Evolutionary conservation across 2,329 filamentous ascomycete species (phyloP), one percentile per base, ranked within the genome.

Genomic region (Chaetomium strumarium): DNA sequence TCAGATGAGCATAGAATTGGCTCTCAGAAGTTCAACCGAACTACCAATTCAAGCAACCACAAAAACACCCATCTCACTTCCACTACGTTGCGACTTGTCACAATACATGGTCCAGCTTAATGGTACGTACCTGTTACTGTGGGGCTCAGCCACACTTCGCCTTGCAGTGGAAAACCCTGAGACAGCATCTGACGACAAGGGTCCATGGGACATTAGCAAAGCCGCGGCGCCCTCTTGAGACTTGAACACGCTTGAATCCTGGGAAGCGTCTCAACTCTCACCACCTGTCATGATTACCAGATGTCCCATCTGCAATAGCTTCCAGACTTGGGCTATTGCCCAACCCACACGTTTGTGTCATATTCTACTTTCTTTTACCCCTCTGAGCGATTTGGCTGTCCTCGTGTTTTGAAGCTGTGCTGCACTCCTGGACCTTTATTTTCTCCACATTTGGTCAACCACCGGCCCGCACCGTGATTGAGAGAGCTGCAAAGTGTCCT

Each of bases 401-500:
- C 39, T 33, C 19, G 30, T 43, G 34, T 37, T 37, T 37, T 37
- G 36, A 30, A 36, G 31, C n/a, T 24, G n/a, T 11, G 8, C 12
- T 16, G 33, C 13, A 11, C 11, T 34, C 12, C 12, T 24, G 24
- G 7, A 24, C 24, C 24, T 4, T 37, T 41, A 19, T 51, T 44
- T 51, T 47, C 55, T 50, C 56, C 56, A 58, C 56, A 55, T 48
- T 58, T 33, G 48, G 30, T 51, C 53, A 50, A 50, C 56, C 56
- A 41, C 48, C 50, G 39, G 52, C 49, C 50, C 45, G 44, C 33
- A 46, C 31, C 24, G 19, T 36, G 17, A 46, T 38, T 20, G 44
- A 14, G 33, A 34, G 54, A 56, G 53, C 56, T 58, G 56, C 57
- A 58, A 58, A 57, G 55, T 58, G 57, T 58, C 57, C 57, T 58